Base-by-base conservation (phyloP, 768 basidiomycete genomes). In the Leccinum rimulosum region DNA sequence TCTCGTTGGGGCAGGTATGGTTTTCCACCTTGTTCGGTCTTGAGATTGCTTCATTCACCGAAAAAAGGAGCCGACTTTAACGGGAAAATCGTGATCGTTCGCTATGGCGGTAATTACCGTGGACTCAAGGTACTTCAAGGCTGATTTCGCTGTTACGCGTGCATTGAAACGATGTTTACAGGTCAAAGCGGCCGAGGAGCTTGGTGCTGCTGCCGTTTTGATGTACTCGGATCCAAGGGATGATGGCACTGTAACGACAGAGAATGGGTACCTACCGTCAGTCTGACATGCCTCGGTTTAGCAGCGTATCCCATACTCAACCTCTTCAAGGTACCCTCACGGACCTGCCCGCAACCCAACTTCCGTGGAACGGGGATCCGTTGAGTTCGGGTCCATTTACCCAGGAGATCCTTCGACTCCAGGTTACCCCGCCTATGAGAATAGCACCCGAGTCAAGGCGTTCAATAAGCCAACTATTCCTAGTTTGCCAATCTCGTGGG, bases 181-280 rank as follows among this genome's bases (percentile, higher is more conserved):
- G 88, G 81, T 95, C 60, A 86, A 92, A 77, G 85, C 86, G 8
- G 94, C 95, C 1, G 83, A 95, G 70, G 91, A 95, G 61, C 84
- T 86, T n/a, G 93, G 95, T 35, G 93, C 93, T 1, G 79, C 79
- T 19, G 94, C 86, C 47, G 81, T 88, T n/a, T 74, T 97, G 53
- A 92, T 95, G 54, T 97, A 92, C 75, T 87, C 86, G 48, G 94
- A 97, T 72, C 89, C 89, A 14, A 85, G 86, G 43, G 93, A 95
- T 70, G 93, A 97, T 68, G 94, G 93, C 3, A 83, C 79, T 55
- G 88, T 93, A 22, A 92, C 87, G 1, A 80, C 80, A 6, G 80
- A 83, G 64, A 93, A 94, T 56, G 93, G 92, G 30, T 93, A 88
- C 69, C 74, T 81, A 15, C 78, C 86, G 59, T 38, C 15, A 38